These are phyloP conservation scores for Sporormia fimetaria DNA, from an alignment of 495 filamentous ascomycete genomes.

Conservation along the genomic window DNA sequence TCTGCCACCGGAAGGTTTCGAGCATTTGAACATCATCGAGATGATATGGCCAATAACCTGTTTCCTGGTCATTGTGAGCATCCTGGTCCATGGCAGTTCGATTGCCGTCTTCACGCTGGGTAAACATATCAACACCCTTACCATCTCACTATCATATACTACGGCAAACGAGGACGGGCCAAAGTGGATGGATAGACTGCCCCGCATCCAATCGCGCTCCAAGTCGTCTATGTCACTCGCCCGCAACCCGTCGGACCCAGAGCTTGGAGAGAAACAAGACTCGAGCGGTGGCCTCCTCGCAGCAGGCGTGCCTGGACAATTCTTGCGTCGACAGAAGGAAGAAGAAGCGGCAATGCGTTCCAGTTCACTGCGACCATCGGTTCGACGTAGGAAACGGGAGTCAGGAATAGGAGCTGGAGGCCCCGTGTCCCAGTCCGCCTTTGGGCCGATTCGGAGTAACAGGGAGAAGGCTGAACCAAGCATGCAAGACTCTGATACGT, in stretches of 20 bases:
- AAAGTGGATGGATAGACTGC: slow-evolving; percentile 88
- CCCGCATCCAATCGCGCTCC: slow-evolving; percentile 75
- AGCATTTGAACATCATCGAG: slow-evolving; percentile 58
- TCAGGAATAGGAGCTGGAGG: slow-evolving; percentile 69
- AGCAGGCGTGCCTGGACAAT: slow-evolving; percentile 63
- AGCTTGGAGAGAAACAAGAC: slow-evolving; percentile 50
- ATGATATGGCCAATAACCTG: slow-evolving; percentile 94
- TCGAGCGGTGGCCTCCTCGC: slow-evolving; percentile 59
- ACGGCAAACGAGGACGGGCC: slow-evolving; percentile 78
- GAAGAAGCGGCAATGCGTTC: slow-evolving; percentile 55
- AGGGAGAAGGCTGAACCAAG: slow-evolving; percentile 17
- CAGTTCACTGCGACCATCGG: slow-evolving; percentile 49
- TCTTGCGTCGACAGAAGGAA: slow-evolving; percentile 70
- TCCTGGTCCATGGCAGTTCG: slow-evolving; percentile 92
- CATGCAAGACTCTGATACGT: slow-evolving; percentile 31
- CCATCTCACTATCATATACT: slow-evolving; percentile 92
- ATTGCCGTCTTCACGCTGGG: slow-evolving; percentile 97
- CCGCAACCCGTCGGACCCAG: slow-evolving; percentile 48
- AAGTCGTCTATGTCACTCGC: slow-evolving; percentile 72
- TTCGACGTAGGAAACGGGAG: slow-evolving; percentile 59
- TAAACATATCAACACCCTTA: slow-evolving; percentile 95
- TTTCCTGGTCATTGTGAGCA: slow-evolving; percentile 89
- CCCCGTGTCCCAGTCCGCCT: slow-evolving; percentile 83
- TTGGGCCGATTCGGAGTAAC: slow-evolving; percentile 55
- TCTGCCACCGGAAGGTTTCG: slow-evolving; percentile 41